Conservation (phyloP, 257 asterid genomes). For the Forsythia suspensa region DNA sequence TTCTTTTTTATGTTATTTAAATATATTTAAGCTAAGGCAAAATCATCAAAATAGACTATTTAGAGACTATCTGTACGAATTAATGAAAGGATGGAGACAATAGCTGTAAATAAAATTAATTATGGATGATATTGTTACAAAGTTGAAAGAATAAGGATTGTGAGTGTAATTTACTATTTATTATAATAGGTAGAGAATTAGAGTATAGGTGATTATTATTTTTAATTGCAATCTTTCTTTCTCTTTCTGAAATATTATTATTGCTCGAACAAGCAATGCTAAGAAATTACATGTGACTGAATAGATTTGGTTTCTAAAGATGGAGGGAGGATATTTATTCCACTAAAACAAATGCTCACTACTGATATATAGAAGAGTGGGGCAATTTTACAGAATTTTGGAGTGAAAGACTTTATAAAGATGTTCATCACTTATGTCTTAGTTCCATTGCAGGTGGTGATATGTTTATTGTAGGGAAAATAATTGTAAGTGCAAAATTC, state of each 20-base stretch:
- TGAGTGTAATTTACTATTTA: not conserved
- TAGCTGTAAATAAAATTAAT: too few species aligned
- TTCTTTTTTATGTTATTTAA: too few species aligned
- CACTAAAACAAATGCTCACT: conserved; percentile 36
- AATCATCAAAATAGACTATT: too few species aligned
- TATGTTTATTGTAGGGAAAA: conserved; percentile 68
- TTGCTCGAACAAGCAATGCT: conserved; percentile 64
- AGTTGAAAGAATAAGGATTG: too few species aligned
- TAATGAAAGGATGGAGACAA: too few species aligned
- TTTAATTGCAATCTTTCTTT: conserved; percentile 30
- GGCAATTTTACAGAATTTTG: conserved; percentile 25
- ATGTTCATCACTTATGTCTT: conserved; percentile 87
- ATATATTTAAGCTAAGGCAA: too few species aligned
- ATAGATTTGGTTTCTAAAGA: conserved; percentile 47
- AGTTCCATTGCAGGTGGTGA: conserved; percentile 88
- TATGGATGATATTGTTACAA: too few species aligned
- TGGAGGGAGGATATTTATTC: conserved; percentile 13
- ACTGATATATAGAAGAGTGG: conserved; percentile 45
- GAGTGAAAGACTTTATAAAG: conserved; percentile 43
- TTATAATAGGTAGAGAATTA: conserved; percentile 11
- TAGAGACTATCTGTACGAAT: too few species aligned
- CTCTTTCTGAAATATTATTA: conserved; percentile 47
- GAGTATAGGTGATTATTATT: conserved; percentile 19
- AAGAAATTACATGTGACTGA: conserved; percentile 51
- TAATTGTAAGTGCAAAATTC: conserved; percentile 64